Conservation (phyloP, 768 basidiomycete species). For the Termitomyces sp. region DNA sequence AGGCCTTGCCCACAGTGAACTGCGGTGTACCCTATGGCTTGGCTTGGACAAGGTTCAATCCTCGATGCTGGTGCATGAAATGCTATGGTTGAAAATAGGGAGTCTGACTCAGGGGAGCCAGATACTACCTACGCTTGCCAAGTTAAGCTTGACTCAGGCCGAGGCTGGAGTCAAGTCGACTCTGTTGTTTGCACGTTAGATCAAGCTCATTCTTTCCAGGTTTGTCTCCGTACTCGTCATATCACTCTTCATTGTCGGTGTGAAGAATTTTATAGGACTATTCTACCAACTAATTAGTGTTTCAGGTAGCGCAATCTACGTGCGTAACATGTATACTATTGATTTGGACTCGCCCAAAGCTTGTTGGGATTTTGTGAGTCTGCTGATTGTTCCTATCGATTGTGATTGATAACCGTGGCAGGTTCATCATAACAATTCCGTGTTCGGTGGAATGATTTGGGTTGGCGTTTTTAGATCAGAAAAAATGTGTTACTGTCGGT, state of each 20-base stretch:
- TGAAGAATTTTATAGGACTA: slow-evolving; percentile 9
- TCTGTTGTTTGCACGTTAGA: slow-evolving; percentile 10
- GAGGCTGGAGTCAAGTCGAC: slow-evolving; percentile 14
- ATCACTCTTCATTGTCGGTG: slow-evolving; percentile 9
- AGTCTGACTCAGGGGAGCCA: not conserved
- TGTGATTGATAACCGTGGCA: too few relatives aligned
- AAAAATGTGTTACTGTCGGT: too few relatives aligned
- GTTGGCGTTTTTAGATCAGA: too few relatives aligned
- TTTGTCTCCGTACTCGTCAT: slow-evolving; percentile 10
- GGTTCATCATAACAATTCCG: too few relatives aligned
- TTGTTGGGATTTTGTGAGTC: too few relatives aligned
- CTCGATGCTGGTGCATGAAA: slow-evolving; percentile 14
- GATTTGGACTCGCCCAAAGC: too few relatives aligned
- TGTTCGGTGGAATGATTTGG: too few relatives aligned
- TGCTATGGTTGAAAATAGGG: not conserved
- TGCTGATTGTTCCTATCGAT: too few relatives aligned
- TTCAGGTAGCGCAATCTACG: slow-evolving; percentile 7
- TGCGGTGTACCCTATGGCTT: slow-evolving; percentile 25
- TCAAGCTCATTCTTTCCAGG: slow-evolving; percentile 10
- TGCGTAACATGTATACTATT: slow-evolving; percentile 3
- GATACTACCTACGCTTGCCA: slow-evolving; percentile 60
- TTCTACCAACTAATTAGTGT: slow-evolving; percentile 12
- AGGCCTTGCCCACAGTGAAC: slow-evolving; percentile 29
- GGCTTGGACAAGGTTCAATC: slow-evolving; percentile 16
- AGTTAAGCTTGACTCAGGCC: slow-evolving; percentile 54